Evolutionary conservation across 371 early-diverging fungal genomes (phyloP), one percentile per base, ranked within the genome.

Genomic region (Hamiltosporidium magnivora): DNA sequence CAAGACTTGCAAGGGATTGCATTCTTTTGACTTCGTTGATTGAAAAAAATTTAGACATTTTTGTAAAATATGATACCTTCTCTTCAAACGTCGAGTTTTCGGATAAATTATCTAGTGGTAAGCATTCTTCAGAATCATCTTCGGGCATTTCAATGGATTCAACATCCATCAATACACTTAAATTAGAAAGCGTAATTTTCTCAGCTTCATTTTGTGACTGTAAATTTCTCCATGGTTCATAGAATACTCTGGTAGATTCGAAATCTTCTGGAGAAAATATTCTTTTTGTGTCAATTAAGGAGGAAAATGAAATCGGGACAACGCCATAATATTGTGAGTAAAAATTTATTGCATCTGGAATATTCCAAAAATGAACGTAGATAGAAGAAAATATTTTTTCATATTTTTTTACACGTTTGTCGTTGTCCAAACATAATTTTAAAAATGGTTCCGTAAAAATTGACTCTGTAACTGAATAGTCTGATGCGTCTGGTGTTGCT

Each of bases 11-110:
- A 1, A 40, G 14, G n/a, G 49, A 25, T 25, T 44, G n/a, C 36
- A 74, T 63, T 54, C 40, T 63, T 66, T 70, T 61, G 1, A 71
- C 49, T 0, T 74, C 78, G n/a, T 12, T 53, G 39, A 59, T 72
- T 12, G 69, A 61, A 43, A 64, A 74, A 12, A 64, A 61, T 8
- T 65, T 53, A 58, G 64, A 67, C n/a, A 78, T 42, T 1, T 54
- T 66, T 53, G 61, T 64, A 44, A 74, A 78, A 59, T 61, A 74
- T 8, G 67, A 63, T 40, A 74, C 55, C 43, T 63, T 61, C 38
- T 54, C 41, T 14, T 58, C 12, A 65, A 74, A 74, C 25, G 25
- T 25, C 25, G 25, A 25, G 25, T 25, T 25, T 25, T 25, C 25
- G 25, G 25, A 49, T 25, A 25, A 25, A 25, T 25, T 25, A 25